phyloP scores from a whole-genome alignment of 768 basidiomycete species.

The Leccinum broughii region DNA sequence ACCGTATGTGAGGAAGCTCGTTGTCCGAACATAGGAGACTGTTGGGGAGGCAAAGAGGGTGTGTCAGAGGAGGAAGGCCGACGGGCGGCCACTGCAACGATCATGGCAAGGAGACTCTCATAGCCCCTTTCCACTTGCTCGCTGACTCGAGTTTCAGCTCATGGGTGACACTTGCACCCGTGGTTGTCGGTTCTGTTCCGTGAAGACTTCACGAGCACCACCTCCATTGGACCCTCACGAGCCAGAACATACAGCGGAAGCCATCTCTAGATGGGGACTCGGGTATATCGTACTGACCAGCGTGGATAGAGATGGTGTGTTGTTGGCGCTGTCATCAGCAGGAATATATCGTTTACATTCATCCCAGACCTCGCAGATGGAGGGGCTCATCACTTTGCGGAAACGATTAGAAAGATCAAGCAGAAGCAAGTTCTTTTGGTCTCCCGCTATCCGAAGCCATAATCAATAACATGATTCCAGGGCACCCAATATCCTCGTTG shows the following conservation, averaged over 20 bases:
- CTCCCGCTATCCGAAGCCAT: not conserved
- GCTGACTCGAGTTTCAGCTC: slow-evolving; percentile 50
- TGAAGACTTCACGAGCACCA: slow-evolving; percentile 88
- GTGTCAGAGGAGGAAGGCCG: slow-evolving; percentile 69
- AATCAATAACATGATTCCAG: slow-evolving; percentile 39
- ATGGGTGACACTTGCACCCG: slow-evolving; percentile 99
- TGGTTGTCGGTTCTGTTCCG: slow-evolving; percentile 96
- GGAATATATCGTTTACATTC: slow-evolving; percentile 3
- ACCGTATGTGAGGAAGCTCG: slow-evolving; percentile 99
- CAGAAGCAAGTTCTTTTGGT: slow-evolving; percentile 65
- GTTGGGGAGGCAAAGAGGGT: slow-evolving; percentile 88
- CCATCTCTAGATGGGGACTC: slow-evolving; percentile 95
- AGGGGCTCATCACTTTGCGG: slow-evolving; percentile 92
- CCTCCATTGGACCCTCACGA: slow-evolving; percentile 94
- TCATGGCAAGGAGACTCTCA: slow-evolving; percentile 68
- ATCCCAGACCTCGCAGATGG: slow-evolving; percentile 85
- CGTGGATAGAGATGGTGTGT: slow-evolving; percentile 93
- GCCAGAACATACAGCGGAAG: slow-evolving; percentile 97
- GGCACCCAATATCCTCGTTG: slow-evolving; percentile 93
- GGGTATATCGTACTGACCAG: slow-evolving; percentile 98
- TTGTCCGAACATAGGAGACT: slow-evolving; percentile 99
- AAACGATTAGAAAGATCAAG: slow-evolving; percentile 94
- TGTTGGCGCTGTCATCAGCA: not conserved
- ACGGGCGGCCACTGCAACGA: slow-evolving; percentile 91
- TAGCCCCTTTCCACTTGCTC: not conserved